Conservation (phyloP, 805 yeast genomes). For the Sugiyamaella boreocaroliniensis region DNA sequence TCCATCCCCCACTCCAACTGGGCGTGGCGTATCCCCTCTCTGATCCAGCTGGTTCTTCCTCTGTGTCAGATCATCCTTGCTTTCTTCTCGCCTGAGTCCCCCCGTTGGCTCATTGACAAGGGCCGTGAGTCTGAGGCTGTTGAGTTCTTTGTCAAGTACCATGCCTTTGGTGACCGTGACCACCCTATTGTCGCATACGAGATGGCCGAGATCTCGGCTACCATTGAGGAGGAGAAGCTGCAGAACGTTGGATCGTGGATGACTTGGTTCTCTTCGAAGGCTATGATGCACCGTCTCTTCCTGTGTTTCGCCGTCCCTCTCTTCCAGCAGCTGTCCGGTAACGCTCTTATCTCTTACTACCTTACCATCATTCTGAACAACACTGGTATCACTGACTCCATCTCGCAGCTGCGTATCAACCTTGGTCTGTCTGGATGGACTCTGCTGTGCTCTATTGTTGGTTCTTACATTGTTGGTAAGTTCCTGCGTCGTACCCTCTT, state of each 20-base stretch:
- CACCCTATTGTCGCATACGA: constrained; percentile 23
- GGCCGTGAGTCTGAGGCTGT: constrained; percentile 53
- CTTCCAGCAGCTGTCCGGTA: constrained; percentile 13
- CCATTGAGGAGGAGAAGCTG: constrained; percentile 20
- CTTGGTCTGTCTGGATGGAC: constrained; percentile 17
- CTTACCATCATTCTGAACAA: constrained; percentile 43
- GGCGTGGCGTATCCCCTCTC: constrained; percentile 72
- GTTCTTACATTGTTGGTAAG: constrained; percentile 9
- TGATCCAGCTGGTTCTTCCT: constrained; percentile 58
- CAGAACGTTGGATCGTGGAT: constrained; percentile 2
- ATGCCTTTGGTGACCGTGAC: constrained; percentile 14
- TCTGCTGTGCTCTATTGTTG: constrained; percentile 2
- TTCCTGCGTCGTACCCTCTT: constrained; percentile 15
- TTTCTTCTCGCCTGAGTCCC: constrained; percentile 74
- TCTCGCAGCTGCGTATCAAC: constrained; percentile 10
- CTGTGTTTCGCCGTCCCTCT: constrained; percentile 10
- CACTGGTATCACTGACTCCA: constrained; percentile 43
- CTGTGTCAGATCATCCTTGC: constrained; percentile 46
- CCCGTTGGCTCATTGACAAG: constrained; percentile 66
- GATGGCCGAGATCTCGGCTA: constrained; percentile 20
- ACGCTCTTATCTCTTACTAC: constrained; percentile 33
- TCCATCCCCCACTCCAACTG: constrained; percentile 30
- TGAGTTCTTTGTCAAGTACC: constrained; percentile 29
- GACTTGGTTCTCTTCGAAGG: constrained; percentile 7
- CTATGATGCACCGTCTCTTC: constrained; percentile 5